These are phyloP conservation scores for Colletotrichum sp. DNA, from an alignment of 2,329 filamentous ascomycete genomes.

Conservation along the genomic window DNA sequence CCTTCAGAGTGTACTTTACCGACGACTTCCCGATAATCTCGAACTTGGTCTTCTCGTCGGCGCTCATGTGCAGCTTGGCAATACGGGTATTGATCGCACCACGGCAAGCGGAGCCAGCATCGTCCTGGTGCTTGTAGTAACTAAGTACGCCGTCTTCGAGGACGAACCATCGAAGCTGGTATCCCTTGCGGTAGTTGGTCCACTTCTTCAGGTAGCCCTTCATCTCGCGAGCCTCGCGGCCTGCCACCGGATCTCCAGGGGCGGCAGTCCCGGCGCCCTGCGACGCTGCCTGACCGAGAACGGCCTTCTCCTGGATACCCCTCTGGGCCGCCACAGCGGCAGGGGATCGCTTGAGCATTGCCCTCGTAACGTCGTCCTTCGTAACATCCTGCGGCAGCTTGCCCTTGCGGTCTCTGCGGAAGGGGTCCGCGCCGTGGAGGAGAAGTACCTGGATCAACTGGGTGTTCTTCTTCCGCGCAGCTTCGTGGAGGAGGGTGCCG, in stretches of 20 bases:
- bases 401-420: slow-evolving; percentile 91
- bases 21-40: slow-evolving; percentile 98
- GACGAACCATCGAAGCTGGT: slow-evolving; percentile 97
- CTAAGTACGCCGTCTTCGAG: slow-evolving; percentile 96
- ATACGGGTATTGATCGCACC: slow-evolving; percentile 99
- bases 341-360: slow-evolving; percentile 91
- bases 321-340: slow-evolving; percentile 93
- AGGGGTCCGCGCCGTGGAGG: slow-evolving; percentile 94
- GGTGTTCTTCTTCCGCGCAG: slow-evolving; percentile 84
- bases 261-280: slow-evolving; percentile 58
- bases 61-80: slow-evolving; percentile 91
- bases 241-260: slow-evolving; percentile 67
- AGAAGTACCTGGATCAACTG: slow-evolving; percentile 89
- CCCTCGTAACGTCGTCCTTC: slow-evolving; percentile 87
- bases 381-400: slow-evolving; percentile 96
- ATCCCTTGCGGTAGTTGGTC: slow-evolving; percentile 98
- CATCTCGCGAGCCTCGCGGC: slow-evolving; percentile 93
- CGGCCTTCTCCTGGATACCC: slow-evolving; percentile 96
- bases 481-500: slow-evolving; percentile 94
- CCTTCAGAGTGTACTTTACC: slow-evolving; percentile 97
- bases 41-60: slow-evolving; percentile 96
- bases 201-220: slow-evolving; percentile 99
- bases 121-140: slow-evolving; percentile 99
- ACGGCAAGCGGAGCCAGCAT: slow-evolving; percentile 92
- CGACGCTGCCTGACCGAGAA: slow-evolving; percentile 75